Evolutionary conservation across 2,329 filamentous ascomycete species (phyloP).

Genomic region (Chaetomiaceae sp.): DNA sequence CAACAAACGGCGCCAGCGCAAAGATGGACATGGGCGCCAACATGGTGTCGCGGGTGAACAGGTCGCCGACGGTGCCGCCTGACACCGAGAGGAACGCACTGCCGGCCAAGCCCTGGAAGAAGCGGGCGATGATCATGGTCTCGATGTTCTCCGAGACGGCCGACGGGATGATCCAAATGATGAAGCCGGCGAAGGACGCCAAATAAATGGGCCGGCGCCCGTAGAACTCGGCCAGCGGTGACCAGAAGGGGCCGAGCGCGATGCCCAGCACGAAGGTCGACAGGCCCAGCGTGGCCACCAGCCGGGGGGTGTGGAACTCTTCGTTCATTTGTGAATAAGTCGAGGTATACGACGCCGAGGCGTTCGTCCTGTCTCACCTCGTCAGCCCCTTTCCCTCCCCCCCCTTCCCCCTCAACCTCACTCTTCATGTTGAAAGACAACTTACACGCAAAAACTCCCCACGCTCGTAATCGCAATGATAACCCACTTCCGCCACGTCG

Average conservation of each 20-base stretch:
- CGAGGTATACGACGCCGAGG: conserved; percentile 83
- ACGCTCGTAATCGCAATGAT: conserved; percentile 70
- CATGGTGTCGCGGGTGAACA: conserved; percentile 65
- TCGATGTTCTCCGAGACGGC: conserved; percentile 77
- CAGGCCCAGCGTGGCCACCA: conserved; percentile 74
- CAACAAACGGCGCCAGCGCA: conserved; percentile 59
- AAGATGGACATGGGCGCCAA: conserved; percentile 82
- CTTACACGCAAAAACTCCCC: conserved; percentile 79
- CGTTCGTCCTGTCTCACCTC: conserved; percentile 60
- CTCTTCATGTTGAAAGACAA: not conserved
- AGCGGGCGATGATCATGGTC: conserved; percentile 73
- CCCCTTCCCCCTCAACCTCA: not conserved
- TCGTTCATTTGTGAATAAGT: conserved; percentile 73
- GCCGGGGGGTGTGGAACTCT: conserved; percentile 67
- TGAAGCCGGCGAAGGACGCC: conserved; percentile 65
- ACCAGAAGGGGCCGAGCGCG: conserved; percentile 59
- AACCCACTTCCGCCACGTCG: conserved; percentile 66
- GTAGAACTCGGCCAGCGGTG: conserved; percentile 71
- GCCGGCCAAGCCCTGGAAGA: conserved; percentile 70
- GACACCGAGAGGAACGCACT: conserved; percentile 68
- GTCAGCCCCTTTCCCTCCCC: not conserved
- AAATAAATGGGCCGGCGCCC: conserved; percentile 80
- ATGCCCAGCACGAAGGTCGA: conserved; percentile 78
- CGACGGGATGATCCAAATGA: conserved; percentile 77
- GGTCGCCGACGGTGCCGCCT: conserved; percentile 79